Evolutionary conservation across 2,329 filamentous ascomycete species (phyloP).

Genomic region (Trichoderma cornu-damae): DNA sequence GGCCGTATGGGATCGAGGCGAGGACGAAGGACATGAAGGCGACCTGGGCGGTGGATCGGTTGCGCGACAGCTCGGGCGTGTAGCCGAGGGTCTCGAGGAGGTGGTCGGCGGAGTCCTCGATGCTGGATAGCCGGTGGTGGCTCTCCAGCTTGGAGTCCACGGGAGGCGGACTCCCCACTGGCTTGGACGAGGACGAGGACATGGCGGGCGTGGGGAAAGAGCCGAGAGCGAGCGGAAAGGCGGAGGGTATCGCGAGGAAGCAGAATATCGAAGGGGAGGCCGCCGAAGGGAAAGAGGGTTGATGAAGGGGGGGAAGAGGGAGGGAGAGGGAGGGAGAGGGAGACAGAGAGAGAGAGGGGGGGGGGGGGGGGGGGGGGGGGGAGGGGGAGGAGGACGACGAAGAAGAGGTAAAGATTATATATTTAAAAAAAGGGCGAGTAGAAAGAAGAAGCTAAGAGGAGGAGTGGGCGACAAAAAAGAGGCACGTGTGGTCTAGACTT

Average conservation of each 20-base stretch:
- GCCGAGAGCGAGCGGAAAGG: not conserved
- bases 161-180: slow-evolving; percentile 25
- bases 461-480: not conserved
- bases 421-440: not conserved
- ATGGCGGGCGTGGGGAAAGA: not conserved
- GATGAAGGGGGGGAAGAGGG: not conserved
- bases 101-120: slow-evolving; percentile 51
- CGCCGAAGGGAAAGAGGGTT: not conserved
- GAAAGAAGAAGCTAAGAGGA: not conserved
- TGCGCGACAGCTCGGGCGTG: slow-evolving; percentile 59
- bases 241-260: not conserved
- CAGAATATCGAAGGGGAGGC: not conserved
- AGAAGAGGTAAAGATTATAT: not conserved
- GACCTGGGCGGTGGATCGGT: slow-evolving; percentile 62
- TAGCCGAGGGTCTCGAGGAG: slow-evolving; percentile 61
- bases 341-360: too few species aligned
- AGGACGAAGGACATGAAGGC: slow-evolving; percentile 74
- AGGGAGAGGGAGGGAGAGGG: too few species aligned
- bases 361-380: not conserved
- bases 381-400: too few species aligned
- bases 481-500: slow-evolving; percentile 4
- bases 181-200: slow-evolving; percentile 21
- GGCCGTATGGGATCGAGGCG: slow-evolving; percentile 68
- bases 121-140: slow-evolving; percentile 24
- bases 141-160: slow-evolving; percentile 29